Conservation (phyloP, 305 asterid genomes). For the Ilex paraguariensis region DNA sequence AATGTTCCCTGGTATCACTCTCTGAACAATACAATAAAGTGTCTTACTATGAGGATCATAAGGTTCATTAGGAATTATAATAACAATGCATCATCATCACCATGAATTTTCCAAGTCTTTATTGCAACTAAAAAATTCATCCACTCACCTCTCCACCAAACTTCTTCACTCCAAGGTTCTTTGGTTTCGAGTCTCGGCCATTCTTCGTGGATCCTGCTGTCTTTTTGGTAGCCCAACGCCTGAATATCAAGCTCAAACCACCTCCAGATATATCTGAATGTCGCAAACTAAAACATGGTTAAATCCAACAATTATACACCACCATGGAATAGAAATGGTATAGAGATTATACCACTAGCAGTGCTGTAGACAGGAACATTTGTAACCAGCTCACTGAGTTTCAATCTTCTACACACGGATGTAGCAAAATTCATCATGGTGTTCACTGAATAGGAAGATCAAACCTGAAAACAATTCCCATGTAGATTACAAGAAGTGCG, state of each 20-base stretch:
- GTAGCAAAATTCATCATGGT: slow-evolving; percentile 49
- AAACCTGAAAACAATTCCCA: not conserved
- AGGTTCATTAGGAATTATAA: too few species aligned
- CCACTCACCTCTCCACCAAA: slow-evolving; percentile 76
- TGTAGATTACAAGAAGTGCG: not conserved
- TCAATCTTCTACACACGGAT: slow-evolving; percentile 53
- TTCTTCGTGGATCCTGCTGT: slow-evolving; percentile 92
- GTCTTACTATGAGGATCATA: too few species aligned
- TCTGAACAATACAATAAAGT: slow-evolving; percentile 28
- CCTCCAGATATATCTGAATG: slow-evolving; percentile 54
- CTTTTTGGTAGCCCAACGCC: slow-evolving; percentile 89
- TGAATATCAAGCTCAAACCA: slow-evolving; percentile 73
- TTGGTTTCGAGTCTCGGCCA: slow-evolving; percentile 85
- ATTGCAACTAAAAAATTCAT: too few species aligned
- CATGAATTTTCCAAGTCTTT: too few species aligned
- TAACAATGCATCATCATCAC: too few species aligned
- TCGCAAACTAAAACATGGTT: too few species aligned
- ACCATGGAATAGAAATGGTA: too few species aligned
- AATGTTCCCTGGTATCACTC: slow-evolving; percentile 88
- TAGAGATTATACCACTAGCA: slow-evolving; percentile 41
- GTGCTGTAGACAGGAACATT: slow-evolving; percentile 46
- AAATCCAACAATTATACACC: too few species aligned
- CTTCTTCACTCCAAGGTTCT: slow-evolving; percentile 87
- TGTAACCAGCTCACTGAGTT: slow-evolving; percentile 52
- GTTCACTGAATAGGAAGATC: not conserved